These are phyloP conservation scores for Gloeostereum incarnatum DNA, from an alignment of 768 basidiomycete species.

Conservation along the genomic window DNA sequence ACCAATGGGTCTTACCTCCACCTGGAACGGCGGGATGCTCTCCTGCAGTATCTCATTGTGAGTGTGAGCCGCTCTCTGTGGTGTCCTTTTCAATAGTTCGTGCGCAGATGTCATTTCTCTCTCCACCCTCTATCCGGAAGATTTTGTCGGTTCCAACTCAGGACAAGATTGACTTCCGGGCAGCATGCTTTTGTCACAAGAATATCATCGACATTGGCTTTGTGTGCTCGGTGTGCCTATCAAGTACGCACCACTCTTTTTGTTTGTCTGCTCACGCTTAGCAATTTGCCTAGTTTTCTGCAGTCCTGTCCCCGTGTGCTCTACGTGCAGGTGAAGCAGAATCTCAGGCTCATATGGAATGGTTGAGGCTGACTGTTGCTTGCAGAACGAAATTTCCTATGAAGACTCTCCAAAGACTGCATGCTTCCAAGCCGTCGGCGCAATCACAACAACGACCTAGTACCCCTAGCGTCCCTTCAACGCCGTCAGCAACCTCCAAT, in stretches of 20 bases:
- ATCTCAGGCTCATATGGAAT: conserved; percentile 20
- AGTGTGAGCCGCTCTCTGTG: conserved; percentile 10
- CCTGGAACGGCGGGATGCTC: conserved; percentile 67
- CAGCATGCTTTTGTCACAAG: conserved; percentile 98
- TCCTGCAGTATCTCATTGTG: conserved; percentile 90
- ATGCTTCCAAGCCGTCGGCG: conserved; percentile 41
- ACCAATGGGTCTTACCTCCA: conserved; percentile 92
- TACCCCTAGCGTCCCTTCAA: conserved; percentile 7
- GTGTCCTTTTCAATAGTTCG: conserved; percentile 3
- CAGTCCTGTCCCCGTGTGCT: conserved; percentile 86
- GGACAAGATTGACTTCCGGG: conserved; percentile 93
- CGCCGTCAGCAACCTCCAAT: not conserved
- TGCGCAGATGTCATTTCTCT: conserved; percentile 76
- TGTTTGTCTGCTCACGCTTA: conserved; percentile 2
- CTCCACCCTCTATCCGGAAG: conserved; percentile 62
- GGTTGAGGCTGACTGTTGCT: not conserved
- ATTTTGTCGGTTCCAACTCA: conserved; percentile 82
- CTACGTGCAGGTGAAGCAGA: conserved; percentile 95
- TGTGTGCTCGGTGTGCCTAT: conserved; percentile 97
- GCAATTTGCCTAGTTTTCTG: conserved; percentile 68
- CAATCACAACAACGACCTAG: conserved; percentile 7
- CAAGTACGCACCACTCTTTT: conserved; percentile 51
- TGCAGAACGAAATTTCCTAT: conserved; percentile 90
- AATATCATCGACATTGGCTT: conserved; percentile 94
- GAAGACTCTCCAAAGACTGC: conserved; percentile 80